phyloP scores from a whole-genome alignment of 2,329 filamentous ascomycete species.

The Tolypocladium cylindrosporum region DNA sequence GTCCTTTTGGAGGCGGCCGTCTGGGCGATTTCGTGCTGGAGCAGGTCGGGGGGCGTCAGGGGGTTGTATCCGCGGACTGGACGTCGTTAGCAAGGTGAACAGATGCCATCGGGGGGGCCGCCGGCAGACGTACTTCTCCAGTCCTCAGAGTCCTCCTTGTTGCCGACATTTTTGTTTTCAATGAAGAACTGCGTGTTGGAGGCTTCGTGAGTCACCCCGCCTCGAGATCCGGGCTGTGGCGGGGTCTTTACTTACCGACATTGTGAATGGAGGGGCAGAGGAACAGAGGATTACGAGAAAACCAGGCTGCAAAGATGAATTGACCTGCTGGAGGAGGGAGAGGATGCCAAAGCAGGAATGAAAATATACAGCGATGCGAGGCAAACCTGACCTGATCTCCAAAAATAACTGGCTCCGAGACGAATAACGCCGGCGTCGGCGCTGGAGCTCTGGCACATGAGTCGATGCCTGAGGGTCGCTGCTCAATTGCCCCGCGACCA shows the following conservation, averaged over 20 bases:
- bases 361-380: neutral
- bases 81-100: neutral
- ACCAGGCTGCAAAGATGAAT: neutral
- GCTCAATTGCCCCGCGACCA: neutral
- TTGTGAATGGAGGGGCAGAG: neutral
- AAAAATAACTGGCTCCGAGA: neutral
- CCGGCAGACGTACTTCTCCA: slow-evolving; percentile 60
- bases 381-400: neutral
- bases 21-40: slow-evolving; percentile 81
- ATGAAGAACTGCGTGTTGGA: slow-evolving; percentile 51
- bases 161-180: slow-evolving; percentile 69
- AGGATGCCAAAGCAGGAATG: neutral
- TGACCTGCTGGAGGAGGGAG: neutral
- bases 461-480: neutral
- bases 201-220: slow-evolving; percentile 17
- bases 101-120: neutral
- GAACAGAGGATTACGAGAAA: neutral
- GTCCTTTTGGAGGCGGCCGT: slow-evolving; percentile 47
- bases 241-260: neutral
- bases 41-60: slow-evolving; percentile 83
- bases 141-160: slow-evolving; percentile 64
- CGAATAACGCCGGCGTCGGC: neutral
- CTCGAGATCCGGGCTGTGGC: neutral
- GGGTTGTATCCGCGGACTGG: slow-evolving; percentile 84
- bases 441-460: neutral